Evolutionary conservation across 352 stramenopile genomes (phyloP), one percentile per base, ranked within the genome.

Genomic region (Halophytophthora batemanensis): DNA sequence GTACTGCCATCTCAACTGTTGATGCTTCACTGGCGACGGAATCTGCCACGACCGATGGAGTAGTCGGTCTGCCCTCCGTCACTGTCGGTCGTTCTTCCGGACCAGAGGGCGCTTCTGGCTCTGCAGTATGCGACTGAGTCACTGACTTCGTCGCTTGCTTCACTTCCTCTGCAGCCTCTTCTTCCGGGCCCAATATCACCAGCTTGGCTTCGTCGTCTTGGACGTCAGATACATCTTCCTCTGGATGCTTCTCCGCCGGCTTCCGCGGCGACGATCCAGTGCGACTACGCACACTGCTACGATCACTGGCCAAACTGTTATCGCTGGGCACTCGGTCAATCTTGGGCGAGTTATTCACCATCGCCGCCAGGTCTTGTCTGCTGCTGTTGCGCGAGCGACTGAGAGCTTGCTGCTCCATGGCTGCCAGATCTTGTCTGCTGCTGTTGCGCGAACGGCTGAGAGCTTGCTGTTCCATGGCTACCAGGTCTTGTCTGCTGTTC

Each of bases 21-120:
- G 52, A 64, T 22, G 35, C 57, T 3, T 71, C 62, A 52, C 61
- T 70, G 6, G 47, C 47, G 17, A 47, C 35, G n/a, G 57, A 64
- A 3, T 14, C 33, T 17, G 15, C 33, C 15, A 17, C 3, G 33
- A 4, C 3, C 33, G 33, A 38, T 2, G 15, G 15, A 17, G 11
- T 14, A 14, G 11, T 17, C 3, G 33, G 10, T 13, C 2, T 13
- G 33, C n/a, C 33, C 6, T 17, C 33, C 33, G 11, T 13, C 11
- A 38, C 33, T 4, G 33, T 3, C 33, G 11, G 33, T 13, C n/a
- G 33, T 13, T 17, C 33, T 38, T 38, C 33, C n/a, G 3, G 25
- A 10, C 4, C 25, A 8, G 4, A 31, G 25, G 25, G 10, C 33
- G 11, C 33, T 38, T 38, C 33, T 14, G 25, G 8, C 25, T 4